Evolutionary conservation across 108 stramenopile genomes (phyloP).

Genomic region (Skeletonema menzelii): DNA sequence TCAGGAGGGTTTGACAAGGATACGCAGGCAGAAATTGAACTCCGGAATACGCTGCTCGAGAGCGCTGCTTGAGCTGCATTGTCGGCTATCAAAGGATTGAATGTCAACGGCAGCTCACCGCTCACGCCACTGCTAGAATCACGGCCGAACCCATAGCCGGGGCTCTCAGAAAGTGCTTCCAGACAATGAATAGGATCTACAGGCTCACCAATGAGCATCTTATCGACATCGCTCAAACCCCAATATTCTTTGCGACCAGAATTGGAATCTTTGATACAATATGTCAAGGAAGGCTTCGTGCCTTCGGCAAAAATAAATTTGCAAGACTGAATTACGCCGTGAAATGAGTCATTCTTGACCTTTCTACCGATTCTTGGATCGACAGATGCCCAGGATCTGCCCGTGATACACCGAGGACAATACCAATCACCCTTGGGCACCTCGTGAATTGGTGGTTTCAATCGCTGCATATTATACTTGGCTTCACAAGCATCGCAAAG

Average conservation of each 20-base stretch:
- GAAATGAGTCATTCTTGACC: conserved; percentile 36
- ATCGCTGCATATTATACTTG: conserved; percentile 84
- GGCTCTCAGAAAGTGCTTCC: conserved; percentile 75
- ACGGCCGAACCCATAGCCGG: conserved; percentile 72
- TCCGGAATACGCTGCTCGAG: conserved; percentile 72
- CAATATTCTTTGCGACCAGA: conserved; percentile 50
- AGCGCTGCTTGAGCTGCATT: conserved; percentile 72
- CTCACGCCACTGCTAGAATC: conserved; percentile 47
- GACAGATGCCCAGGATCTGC: conserved; percentile 75
- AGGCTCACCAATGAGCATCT: conserved; percentile 50
- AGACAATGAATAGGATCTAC: conserved; percentile 64
- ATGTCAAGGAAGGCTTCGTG: conserved; percentile 47
- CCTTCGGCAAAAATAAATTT: conserved; percentile 29
- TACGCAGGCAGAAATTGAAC: conserved; percentile 63
- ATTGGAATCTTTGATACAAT: conserved; percentile 46
- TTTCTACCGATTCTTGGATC: conserved; percentile 79
- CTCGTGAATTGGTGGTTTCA: conserved; percentile 67
- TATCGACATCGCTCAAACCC: conserved; percentile 63
- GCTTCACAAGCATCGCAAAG: conserved; percentile 91
- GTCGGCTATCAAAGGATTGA: conserved; percentile 80
- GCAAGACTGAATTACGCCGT: conserved; percentile 38
- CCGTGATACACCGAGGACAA: conserved; percentile 77
- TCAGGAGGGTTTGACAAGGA: conserved; percentile 58
- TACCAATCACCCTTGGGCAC: conserved; percentile 90
- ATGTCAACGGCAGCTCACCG: conserved; percentile 70